These are phyloP conservation scores for Fusarium guadeloupense DNA, from an alignment of 2,329 filamentous ascomycete species.

Conservation along the genomic window DNA sequence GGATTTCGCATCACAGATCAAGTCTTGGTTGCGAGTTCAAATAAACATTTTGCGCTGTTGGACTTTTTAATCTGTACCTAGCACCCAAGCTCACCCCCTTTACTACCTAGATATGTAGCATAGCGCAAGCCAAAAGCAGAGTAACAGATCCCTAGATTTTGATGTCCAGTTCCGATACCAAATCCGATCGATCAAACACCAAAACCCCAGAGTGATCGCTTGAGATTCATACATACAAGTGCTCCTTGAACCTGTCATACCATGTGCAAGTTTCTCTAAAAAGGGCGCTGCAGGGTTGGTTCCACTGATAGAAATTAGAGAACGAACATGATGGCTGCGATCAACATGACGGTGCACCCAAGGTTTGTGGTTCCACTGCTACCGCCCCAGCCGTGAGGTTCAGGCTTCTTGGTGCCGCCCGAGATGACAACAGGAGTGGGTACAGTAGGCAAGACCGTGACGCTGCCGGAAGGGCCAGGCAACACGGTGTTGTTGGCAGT, in stretches of 20 bases:
- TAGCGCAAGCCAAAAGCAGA: constrained; percentile 36
- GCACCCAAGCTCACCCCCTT: constrained; percentile 33
- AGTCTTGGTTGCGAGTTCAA: not conserved
- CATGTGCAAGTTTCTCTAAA: not conserved
- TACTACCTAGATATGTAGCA: constrained; percentile 40
- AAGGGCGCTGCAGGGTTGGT: not conserved
- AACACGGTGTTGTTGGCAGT: constrained; percentile 45
- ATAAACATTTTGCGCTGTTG: constrained; percentile 15
- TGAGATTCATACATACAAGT: constrained; percentile 10
- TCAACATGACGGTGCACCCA: constrained; percentile 50
- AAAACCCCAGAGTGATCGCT: constrained; percentile 20
- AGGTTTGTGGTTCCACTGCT: constrained; percentile 47
- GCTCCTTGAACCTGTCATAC: not conserved
- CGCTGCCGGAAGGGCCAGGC: constrained; percentile 40
- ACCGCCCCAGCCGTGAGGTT: constrained; percentile 44
- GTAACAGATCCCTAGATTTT: constrained; percentile 25
- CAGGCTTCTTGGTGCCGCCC: constrained; percentile 46
- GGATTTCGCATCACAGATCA: not conserved
- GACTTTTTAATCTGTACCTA: constrained; percentile 34
- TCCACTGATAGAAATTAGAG: constrained; percentile 38
- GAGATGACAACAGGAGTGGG: constrained; percentile 46
- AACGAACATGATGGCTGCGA: constrained; percentile 47
- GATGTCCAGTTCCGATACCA: constrained; percentile 40
- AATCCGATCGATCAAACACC: constrained; percentile 33
- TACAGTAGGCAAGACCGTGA: constrained; percentile 31